Evolutionary conservation across 2,329 filamentous ascomycete species (phyloP).

Genomic region (Trichoderma simmonsii): DNA sequence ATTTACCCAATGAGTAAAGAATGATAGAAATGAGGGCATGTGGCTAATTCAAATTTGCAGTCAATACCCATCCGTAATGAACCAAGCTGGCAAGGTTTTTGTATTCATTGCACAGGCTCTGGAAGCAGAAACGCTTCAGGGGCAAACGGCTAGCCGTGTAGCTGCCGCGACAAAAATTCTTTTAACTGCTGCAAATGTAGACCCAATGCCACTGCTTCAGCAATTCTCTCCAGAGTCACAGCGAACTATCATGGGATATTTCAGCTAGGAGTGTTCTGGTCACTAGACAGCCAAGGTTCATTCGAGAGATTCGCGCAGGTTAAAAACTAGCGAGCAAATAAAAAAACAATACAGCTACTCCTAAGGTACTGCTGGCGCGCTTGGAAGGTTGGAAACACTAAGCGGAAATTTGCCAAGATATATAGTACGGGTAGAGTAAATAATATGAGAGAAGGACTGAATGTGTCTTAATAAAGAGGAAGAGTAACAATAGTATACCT

Average conservation of each 20-base stretch:
- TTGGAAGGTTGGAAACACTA: slow-evolving; percentile 5
- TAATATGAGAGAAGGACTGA: not conserved
- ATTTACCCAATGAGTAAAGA: not conserved
- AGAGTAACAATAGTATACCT: not conserved
- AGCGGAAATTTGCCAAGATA: not conserved
- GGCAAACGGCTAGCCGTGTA: slow-evolving; percentile 74
- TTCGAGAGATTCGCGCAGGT: not conserved
- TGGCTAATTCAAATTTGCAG: slow-evolving; percentile 47
- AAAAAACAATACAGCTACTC: not conserved
- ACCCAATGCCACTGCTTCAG: slow-evolving; percentile 71
- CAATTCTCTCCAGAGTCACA: slow-evolving; percentile 78
- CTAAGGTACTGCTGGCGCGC: not conserved
- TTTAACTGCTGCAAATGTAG: slow-evolving; percentile 68
- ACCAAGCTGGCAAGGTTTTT: slow-evolving; percentile 78
- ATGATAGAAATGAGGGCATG: not conserved
- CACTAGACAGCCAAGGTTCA: not conserved
- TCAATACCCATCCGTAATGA: slow-evolving; percentile 77
- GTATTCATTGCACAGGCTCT: slow-evolving; percentile 82
- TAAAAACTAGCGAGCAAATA: not conserved
- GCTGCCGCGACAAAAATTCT: slow-evolving; percentile 75
- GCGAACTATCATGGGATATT: slow-evolving; percentile 73
- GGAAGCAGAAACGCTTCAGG: slow-evolving; percentile 85
- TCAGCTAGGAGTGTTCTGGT: slow-evolving; percentile 53
- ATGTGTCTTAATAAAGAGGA: slow-evolving; percentile 1
- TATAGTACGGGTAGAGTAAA: not conserved